Evolutionary conservation across 495 filamentous ascomycete genomes (phyloP).

Genomic region (Aspergillus mulundensis): DNA sequence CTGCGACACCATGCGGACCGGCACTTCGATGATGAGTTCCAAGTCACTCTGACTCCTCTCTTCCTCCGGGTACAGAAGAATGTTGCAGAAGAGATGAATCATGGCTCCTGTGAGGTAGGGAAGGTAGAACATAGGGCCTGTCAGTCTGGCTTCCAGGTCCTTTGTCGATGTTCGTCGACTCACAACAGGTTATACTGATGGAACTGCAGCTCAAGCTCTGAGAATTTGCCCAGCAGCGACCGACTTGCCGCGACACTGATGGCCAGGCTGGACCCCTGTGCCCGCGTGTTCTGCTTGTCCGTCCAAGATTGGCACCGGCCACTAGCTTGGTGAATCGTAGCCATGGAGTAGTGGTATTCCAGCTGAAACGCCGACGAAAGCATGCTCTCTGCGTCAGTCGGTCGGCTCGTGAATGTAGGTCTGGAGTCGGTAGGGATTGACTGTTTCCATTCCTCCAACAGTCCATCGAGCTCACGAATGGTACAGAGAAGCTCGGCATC

Average conservation of each 20-base stretch:
- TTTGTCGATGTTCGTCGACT: too few species aligned
- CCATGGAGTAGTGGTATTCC: slow-evolving; percentile 8
- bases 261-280: slow-evolving; percentile 2
- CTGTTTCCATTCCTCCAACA: neutral
- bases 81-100: slow-evolving; percentile 7
- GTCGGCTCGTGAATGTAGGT: neutral
- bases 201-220: neutral
- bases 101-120: neutral
- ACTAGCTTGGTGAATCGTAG: slow-evolving; percentile 9
- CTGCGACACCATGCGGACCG: neutral
- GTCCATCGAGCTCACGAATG: slow-evolving; percentile 1
- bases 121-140: neutral
- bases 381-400: neutral
- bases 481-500: slow-evolving; percentile 6
- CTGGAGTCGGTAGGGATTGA: neutral
- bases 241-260: slow-evolving; percentile 5
- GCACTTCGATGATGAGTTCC: neutral
- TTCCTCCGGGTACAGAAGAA: slow-evolving; percentile 2
- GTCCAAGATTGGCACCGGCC: slow-evolving; percentile 2
- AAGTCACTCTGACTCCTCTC: neutral
- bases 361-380: neutral
- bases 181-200: neutral
- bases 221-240: neutral
- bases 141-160: too few species aligned
- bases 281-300: neutral